Evolutionary conservation across 1,139 yeast genomes (phyloP).

Genomic region (Geotrichum histeridarum): DNA sequence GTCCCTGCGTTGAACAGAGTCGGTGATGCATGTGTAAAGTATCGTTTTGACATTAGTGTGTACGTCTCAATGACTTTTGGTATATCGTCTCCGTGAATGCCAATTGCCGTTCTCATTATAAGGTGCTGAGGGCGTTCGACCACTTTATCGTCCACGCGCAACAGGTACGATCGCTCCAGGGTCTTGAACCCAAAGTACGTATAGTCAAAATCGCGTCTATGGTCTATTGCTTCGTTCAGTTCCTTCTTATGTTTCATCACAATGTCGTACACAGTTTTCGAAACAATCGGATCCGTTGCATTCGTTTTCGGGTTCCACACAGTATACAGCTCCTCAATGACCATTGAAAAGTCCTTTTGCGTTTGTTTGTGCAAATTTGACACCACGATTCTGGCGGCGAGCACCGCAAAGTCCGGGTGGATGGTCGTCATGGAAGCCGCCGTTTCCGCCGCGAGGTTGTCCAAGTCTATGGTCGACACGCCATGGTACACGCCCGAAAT

Average conservation of each 20-base stretch:
- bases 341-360: constrained; percentile 64
- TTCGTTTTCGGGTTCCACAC: constrained; percentile 60
- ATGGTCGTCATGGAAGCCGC: constrained; percentile 84
- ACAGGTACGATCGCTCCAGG: constrained; percentile 62
- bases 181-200: constrained; percentile 75
- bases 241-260: constrained; percentile 51
- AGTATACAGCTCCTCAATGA: constrained; percentile 56
- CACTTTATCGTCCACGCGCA: constrained; percentile 52
- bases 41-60: constrained; percentile 66
- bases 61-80: constrained; percentile 62
- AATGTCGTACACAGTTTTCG: constrained; percentile 52
- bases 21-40: constrained; percentile 77
- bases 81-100: constrained; percentile 66
- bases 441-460: constrained; percentile 78
- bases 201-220: constrained; percentile 60
- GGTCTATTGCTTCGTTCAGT: constrained; percentile 59
- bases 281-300: constrained; percentile 62
- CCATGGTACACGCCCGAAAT: constrained; percentile 76
- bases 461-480: constrained; percentile 72
- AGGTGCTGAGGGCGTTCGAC: constrained; percentile 80
- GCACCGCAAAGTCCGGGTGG: constrained; percentile 81
- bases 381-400: constrained; percentile 82
- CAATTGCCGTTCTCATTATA: constrained; percentile 73
- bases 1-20: constrained; percentile 80
- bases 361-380: constrained; percentile 75